Evolutionary conservation across 768 basidiomycete genomes (phyloP), one percentile per base, ranked within the genome.

Genomic region (Cystoderma amianthinum): DNA sequence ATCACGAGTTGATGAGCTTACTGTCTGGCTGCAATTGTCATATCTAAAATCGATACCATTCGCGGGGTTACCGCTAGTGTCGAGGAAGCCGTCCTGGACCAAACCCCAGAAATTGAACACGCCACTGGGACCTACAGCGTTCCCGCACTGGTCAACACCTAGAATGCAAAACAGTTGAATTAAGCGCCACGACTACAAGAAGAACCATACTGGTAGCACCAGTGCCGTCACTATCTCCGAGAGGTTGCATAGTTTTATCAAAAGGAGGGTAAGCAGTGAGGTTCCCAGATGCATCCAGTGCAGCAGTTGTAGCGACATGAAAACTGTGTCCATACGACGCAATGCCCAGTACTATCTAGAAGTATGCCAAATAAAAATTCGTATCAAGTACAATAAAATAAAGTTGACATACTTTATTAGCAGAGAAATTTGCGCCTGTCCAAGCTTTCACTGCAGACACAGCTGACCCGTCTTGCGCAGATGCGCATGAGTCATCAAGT

Each of bases 301-400:
- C 82, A 18, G 57, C 53, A 5, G 46, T 49, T 10, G 49, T 51
- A 10, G 50, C 32, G 19, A 87, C 84, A 22, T 49, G 49, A 72
- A 71, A 92, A 38, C 85, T 77, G 61, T 91, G 90, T 1, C 86
- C 88, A 57, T 89, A 96, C 76, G 13, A 85, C 74, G 42, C 41
- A 16, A 42, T 32, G n/a, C 32, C 41, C 11, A 96, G 77, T n/a
- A 85, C 76, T 43, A 93, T 80, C 65, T 71, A 37, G 24, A 54
- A 3, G 18, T 15, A 6, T 36, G n/a, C 12, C 9, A 36, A 36
- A 36, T 9, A 15, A 36, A 36, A 36, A 36, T 17, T 17, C 17
- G 34, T 6, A 19, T n/a, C 18, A 36, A 17, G 13, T 13, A 2
- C 11, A n/a, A 30, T 7, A 25, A 47, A 16, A 13, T 30, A 3